These are phyloP conservation scores for Plasmopara viticola DNA, from an alignment of 352 stramenopile species.

Conservation along the genomic window DNA sequence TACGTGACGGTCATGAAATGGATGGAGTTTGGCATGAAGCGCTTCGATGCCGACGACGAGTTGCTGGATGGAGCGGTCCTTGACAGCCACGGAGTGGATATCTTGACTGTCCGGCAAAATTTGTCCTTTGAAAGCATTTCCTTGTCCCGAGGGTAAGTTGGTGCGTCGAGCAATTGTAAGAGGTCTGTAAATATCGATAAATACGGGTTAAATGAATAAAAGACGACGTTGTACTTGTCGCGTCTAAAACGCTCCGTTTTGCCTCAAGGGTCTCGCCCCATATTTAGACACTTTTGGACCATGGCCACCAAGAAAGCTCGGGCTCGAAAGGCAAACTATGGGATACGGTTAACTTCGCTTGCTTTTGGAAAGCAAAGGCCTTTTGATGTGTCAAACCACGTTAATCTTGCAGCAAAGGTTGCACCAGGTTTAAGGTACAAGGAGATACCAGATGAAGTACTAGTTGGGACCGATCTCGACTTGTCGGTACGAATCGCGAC, in stretches of 20 bases:
- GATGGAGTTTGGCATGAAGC: conserved; percentile 85
- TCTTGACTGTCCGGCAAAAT: conserved; percentile 57
- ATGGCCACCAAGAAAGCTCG: conserved; percentile 35
- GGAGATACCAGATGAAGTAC: conserved; percentile 57
- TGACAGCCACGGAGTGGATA: conserved; percentile 56
- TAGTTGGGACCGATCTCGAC: conserved; percentile 49
- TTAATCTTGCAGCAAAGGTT: conserved; percentile 29
- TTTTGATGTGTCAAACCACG: not conserved
- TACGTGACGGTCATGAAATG: conserved; percentile 80
- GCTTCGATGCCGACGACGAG: conserved; percentile 63
- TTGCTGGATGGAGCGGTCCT: conserved; percentile 54
- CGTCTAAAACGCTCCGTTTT: not conserved
- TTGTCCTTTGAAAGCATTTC: conserved; percentile 80
- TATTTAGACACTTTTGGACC: not conserved
- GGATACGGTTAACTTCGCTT: conserved; percentile 40
- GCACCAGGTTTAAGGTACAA: conserved; percentile 46
- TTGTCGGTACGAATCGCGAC: conserved; percentile 33
- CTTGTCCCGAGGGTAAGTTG: conserved; percentile 27
- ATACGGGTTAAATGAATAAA: too few relatives aligned
- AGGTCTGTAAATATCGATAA: too few relatives aligned
- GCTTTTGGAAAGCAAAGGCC: conserved; percentile 7
- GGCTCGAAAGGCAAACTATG: conserved; percentile 33
- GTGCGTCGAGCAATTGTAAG: not conserved
- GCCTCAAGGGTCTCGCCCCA: too few relatives aligned
- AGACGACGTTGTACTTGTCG: too few relatives aligned